Base-by-base conservation (phyloP, 2,329 filamentous ascomycete species). In the Sporothrix pseudoabietina region DNA sequence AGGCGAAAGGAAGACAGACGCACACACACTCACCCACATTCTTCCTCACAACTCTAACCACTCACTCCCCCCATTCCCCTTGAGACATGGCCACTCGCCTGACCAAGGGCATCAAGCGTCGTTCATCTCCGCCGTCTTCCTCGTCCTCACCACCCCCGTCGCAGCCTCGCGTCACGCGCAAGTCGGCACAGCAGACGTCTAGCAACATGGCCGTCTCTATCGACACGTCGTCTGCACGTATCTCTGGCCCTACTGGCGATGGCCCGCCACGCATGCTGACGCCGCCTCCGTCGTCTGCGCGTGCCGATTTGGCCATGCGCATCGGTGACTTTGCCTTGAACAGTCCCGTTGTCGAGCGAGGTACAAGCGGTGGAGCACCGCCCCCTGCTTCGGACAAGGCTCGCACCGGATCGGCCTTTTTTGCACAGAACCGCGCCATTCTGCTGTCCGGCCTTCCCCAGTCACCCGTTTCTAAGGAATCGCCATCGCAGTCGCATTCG, bases 381-480 rank as follows among this genome's bases (percentile, higher is more conserved):
- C 41, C 19, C 35, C 55, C 41, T 12, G 57, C 70, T 54, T 61
- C 47, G n/a, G 66, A 54, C 30, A 69, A 69, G 47, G 5, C n/a
- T 19, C 30, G 9, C n/a, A 8, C 19, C 19, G 57, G 65, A 9
- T 57, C 52, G 19, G 68, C 73, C 41, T 73, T 76, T 19, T 75
- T 68, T 32, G 72, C 75, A 3, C 72, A 74, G 66, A 76, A 76
- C 70, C 73, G 75, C 5, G 72, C 71, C 71, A 75, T 76, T 22
- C 52, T 76, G 32, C 69, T 76, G 12, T 72, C 73, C 1, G 75
- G 75, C 0, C 72, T 75, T 35, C 57, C 74, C 0, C 69, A 55
- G 26, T 73, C 74, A 3, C 73, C 73, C 26, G n/a, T 54, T 16
- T 32, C 70, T 8, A 70, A 73, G 16, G 61, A 68, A 19, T 54